A percentile compares a stretch with the other conserved stretches of the same genome.
Conservation (phyloP, 306 rosid genomes). For the Prunus davidiana region DNA sequence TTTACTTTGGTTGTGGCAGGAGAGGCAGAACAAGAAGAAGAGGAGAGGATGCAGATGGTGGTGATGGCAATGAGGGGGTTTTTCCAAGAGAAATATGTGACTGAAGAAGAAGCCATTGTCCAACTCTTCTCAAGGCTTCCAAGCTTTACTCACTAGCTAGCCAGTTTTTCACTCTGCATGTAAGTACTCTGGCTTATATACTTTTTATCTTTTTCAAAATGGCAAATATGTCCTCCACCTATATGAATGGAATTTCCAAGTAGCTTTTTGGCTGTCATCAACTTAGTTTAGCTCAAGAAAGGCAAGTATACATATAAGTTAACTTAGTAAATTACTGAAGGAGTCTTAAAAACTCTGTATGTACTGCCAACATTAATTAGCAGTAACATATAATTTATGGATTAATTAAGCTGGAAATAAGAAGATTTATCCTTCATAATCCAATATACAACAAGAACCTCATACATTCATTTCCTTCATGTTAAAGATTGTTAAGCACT, state of each 20-base stretch:
- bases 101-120: slow-evolving; percentile 32
- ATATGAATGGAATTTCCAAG: too few species aligned
- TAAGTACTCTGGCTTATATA: neutral
- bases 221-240: neutral
- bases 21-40: slow-evolving; percentile 17
- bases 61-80: slow-evolving; percentile 14
- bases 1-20: slow-evolving; percentile 9
- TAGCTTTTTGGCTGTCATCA: too few species aligned
- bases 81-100: neutral
- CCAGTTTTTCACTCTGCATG: neutral
- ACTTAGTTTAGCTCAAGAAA: neutral
- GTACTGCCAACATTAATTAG: neutral
- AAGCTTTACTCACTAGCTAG: neutral
- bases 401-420: neutral
- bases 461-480: neutral
- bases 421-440: too few species aligned
- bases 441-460: neutral
- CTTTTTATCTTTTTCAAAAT: neutral
- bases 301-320: neutral
- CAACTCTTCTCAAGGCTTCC: neutral
- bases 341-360: too few species aligned
- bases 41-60: slow-evolving; percentile 32
- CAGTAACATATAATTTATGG: neutral
- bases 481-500: neutral
- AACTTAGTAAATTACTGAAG: too few species aligned